These are phyloP conservation scores for Triticum monococcum DNA, from an alignment of 176 grass and related monocot genomes.

Conservation along the genomic window DNA sequence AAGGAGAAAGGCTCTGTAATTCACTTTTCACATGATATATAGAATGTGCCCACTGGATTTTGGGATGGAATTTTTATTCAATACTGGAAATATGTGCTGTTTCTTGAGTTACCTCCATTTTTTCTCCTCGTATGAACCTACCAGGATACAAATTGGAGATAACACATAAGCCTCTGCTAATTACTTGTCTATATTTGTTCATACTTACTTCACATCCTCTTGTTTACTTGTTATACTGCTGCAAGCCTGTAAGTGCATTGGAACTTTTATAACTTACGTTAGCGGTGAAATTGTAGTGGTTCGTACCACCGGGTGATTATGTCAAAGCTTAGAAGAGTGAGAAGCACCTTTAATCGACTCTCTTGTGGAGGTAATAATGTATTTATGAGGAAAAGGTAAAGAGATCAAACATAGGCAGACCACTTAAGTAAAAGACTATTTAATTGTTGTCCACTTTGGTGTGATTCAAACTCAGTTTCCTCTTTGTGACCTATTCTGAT, in stretches of 20 bases:
- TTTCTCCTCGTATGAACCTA: background rate
- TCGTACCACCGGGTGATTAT: background rate
- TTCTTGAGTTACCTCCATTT: background rate
- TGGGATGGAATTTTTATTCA: constrained; percentile 17
- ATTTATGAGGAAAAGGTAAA: background rate
- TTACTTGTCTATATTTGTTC: background rate
- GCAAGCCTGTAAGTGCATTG: background rate
- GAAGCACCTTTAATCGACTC: background rate
- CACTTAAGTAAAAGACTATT: background rate
- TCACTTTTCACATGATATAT: constrained; percentile 36
- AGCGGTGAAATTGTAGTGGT: background rate
- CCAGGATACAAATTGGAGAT: background rate
- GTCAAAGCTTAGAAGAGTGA: background rate
- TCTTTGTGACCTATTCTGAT: background rate
- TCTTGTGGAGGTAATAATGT: background rate
- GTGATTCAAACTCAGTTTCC: background rate
- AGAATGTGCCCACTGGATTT: constrained; percentile 7
- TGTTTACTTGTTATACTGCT: background rate
- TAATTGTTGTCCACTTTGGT: background rate
- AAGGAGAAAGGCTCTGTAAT: constrained; percentile 30
- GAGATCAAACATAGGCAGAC: background rate
- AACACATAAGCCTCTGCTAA: background rate
- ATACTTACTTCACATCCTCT: background rate
- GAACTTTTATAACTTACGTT: background rate
- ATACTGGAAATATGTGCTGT: background rate